Evolutionary conservation across 371 early-diverging fungal species (phyloP).

Genomic region (Mucor sp.): DNA sequence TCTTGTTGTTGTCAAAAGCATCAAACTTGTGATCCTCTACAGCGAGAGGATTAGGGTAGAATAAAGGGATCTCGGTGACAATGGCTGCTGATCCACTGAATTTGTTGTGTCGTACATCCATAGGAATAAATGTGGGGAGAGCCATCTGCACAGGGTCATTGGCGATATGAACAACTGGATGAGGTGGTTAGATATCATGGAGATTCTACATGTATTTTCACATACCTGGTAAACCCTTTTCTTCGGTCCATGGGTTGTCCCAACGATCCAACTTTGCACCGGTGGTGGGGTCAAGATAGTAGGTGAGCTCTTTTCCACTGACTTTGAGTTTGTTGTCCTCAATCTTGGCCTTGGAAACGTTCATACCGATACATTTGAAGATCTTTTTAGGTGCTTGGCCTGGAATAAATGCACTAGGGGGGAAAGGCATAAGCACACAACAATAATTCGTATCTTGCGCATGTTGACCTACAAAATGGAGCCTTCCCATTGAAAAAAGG

Average conservation of each 20-base stretch:
- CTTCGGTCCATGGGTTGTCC: slow-evolving; percentile 45
- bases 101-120: slow-evolving; percentile 24
- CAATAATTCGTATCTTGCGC: not conserved
- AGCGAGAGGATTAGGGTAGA: slow-evolving; percentile 37
- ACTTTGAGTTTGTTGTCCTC: slow-evolving; percentile 27
- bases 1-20: slow-evolving; percentile 26
- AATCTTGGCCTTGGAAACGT: slow-evolving; percentile 33
- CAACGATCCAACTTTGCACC: slow-evolving; percentile 29
- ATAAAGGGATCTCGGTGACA: slow-evolving; percentile 38
- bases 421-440: not conserved
- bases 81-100: slow-evolving; percentile 18
- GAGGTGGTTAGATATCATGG: not conserved
- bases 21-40: slow-evolving; percentile 31
- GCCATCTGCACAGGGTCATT: slow-evolving; percentile 48
- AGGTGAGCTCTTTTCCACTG: slow-evolving; percentile 35
- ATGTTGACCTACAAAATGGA: slow-evolving; percentile 30
- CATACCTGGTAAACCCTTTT: slow-evolving; percentile 32
- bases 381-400: slow-evolving; percentile 36
- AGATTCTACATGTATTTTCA: too few relatives aligned
- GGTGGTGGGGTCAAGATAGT: slow-evolving; percentile 36
- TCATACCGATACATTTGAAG: slow-evolving; percentile 42
- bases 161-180: slow-evolving; percentile 39
- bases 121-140: slow-evolving; percentile 26
- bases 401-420: slow-evolving; percentile 32
- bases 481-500: slow-evolving; percentile 45